Conservation (phyloP, 495 filamentous ascomycete genomes). For the Tirmania nivea region DNA sequence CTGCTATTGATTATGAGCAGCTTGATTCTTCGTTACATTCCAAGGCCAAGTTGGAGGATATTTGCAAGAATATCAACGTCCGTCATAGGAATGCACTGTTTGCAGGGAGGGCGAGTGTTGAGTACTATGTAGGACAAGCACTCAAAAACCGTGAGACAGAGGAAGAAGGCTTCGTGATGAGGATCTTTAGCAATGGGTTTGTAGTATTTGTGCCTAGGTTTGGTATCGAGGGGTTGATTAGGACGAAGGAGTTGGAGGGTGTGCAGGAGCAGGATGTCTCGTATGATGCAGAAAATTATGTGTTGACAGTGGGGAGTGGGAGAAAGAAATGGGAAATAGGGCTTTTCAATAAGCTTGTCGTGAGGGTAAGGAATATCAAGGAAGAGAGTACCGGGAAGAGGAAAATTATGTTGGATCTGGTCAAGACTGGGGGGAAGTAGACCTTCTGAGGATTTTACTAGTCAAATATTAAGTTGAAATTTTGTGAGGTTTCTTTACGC, state of each 20-base stretch:
- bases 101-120: slow-evolving; percentile 75
- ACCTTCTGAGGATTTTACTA: too few species aligned
- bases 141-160: slow-evolving; percentile 57
- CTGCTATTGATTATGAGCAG: slow-evolving; percentile 78
- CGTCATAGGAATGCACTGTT: slow-evolving; percentile 92
- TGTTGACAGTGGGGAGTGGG: slow-evolving; percentile 26
- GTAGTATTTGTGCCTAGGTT: slow-evolving; percentile 38
- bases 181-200: slow-evolving; percentile 26
- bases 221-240: slow-evolving; percentile 79
- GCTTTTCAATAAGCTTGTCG: slow-evolving; percentile 73
- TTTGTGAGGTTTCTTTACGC: too few species aligned
- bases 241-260: slow-evolving; percentile 50
- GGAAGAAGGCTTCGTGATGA: slow-evolving; percentile 90
- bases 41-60: slow-evolving; percentile 63
- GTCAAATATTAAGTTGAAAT: too few species aligned
- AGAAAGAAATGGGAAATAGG: slow-evolving; percentile 40
- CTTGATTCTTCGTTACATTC: slow-evolving; percentile 53
- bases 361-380: slow-evolving; percentile 74
- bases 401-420: slow-evolving; percentile 50
- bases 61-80: slow-evolving; percentile 95
- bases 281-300: slow-evolving; percentile 71
- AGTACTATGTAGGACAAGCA: slow-evolving; percentile 93
- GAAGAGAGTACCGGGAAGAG: slow-evolving; percentile 89
- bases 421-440: slow-evolving; percentile 14
- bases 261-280: slow-evolving; percentile 44